These are phyloP conservation scores for Saussurea involucrata DNA, from an alignment of 129 eudicot genomes.

Conservation along the genomic window DNA sequence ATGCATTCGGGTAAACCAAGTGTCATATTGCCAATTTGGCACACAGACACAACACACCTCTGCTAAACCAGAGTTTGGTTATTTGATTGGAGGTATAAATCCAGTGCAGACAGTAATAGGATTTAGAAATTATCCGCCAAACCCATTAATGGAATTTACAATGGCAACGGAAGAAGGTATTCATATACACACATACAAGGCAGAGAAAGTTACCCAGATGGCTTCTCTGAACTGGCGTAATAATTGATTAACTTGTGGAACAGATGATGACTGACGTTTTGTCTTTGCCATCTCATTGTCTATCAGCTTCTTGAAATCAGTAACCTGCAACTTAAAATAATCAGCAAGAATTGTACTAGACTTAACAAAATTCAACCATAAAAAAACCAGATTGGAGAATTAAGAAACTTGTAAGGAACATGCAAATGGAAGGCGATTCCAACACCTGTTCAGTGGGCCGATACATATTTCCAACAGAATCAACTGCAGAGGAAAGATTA, in stretches of 20 bases:
- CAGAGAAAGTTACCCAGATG: constrained; percentile 61
- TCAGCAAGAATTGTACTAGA: background rate
- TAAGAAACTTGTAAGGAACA: background rate
- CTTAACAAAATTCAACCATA: background rate
- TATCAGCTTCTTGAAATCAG: constrained; percentile 68
- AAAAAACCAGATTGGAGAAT: background rate
- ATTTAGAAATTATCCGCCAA: background rate
- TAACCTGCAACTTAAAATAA: constrained; percentile 41
- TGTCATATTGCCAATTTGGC: background rate
- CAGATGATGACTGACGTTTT: constrained; percentile 45
- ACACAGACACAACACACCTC: background rate
- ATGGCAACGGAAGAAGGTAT: background rate
- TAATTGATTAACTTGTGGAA: constrained; percentile 42
- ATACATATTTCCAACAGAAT: constrained; percentile 50
- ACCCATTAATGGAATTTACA: background rate
- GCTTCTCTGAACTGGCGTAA: constrained; percentile 86
- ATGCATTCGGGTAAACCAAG: background rate
- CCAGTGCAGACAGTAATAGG: background rate
- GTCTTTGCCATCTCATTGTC: constrained; percentile 52
- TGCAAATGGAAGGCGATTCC: background rate
- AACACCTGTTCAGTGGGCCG: constrained; percentile 60
- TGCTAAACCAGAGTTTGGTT: background rate
- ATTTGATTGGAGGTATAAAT: background rate
- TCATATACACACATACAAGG: background rate
- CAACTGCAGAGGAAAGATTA: constrained; percentile 55